Base-by-base conservation (phyloP, 2,329 filamentous ascomycete species). In the Fonsecaea monophora region DNA sequence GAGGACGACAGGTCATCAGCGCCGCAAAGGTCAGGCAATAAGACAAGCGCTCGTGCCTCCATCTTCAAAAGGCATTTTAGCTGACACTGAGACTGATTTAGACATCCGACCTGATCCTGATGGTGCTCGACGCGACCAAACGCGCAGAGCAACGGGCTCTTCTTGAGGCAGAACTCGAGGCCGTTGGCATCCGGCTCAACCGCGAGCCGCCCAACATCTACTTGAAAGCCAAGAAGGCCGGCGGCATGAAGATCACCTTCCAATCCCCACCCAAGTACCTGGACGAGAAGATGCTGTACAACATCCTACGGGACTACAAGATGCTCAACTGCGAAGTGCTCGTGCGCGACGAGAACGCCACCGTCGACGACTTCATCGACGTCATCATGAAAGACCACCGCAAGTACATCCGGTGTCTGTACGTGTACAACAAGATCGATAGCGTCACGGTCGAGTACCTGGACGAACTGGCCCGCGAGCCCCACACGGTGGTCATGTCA, bases 401-500 rank as follows among this genome's bases (percentile, higher is more conserved):
- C 76, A 99, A 96, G 80, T 99, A 99, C 84, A 97, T 99, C 83
- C 87, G 87, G 77, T 90, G 88, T 76, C 85, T 99, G 37, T 99
- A 99, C 81, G 94, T 98, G 37, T 99, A 99, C 88, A 99, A 99
- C 90, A 99, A 99, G 82, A 96, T 99, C 81, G 95, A 99, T 82
- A 90, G 88, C 78, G 92, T 99, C 68, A 94, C 91, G 50, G 87
- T 99, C 71, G 93, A 97, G 77, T 96, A 96, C 80, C 87, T 99
- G 56, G 92, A 99, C 83, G 89, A 90, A 77, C 85, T 99, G 25
- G 95, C 96, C 4, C 89, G 93, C 68, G 96, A 99, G 81, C 92
- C 93, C 2, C 85, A 98, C 78, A 98, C 96, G 0, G 92, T 91
- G 32, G 94, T 99, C 76, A 99, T 99, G 95, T 92, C 89, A 76